Evolutionary conservation across 2,329 filamentous ascomycete species (phyloP).

Genomic region (Leptodontidium sp.): DNA sequence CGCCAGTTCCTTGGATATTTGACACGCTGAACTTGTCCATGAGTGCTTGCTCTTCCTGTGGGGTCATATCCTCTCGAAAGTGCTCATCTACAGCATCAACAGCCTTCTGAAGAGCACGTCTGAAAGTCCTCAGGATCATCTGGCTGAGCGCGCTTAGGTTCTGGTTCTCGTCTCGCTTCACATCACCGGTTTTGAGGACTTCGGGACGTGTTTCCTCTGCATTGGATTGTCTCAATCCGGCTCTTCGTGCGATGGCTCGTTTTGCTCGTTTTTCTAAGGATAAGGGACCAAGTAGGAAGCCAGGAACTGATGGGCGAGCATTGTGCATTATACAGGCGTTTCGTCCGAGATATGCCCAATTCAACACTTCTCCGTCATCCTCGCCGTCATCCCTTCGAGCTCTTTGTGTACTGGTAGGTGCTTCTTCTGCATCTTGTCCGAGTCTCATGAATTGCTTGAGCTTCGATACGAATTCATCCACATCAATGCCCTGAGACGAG

Average conservation of each 20-base stretch:
- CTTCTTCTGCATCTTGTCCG: slow-evolving; percentile 63
- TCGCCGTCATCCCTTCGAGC: slow-evolving; percentile 65
- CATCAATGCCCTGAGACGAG: slow-evolving; percentile 77
- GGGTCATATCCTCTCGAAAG: slow-evolving; percentile 56
- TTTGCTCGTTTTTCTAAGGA: slow-evolving; percentile 87
- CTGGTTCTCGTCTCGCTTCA: slow-evolving; percentile 77
- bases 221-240: slow-evolving; percentile 70
- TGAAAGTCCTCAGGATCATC: slow-evolving; percentile 65
- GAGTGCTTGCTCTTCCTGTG: slow-evolving; percentile 56
- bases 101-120: background rate
- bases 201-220: slow-evolving; percentile 78
- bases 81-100: slow-evolving; percentile 47
- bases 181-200: slow-evolving; percentile 76
- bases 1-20: slow-evolving; percentile 60
- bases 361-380: slow-evolving; percentile 78
- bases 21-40: slow-evolving; percentile 73
- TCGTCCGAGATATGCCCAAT: slow-evolving; percentile 86
- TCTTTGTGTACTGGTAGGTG: slow-evolving; percentile 53
- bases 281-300: slow-evolving; percentile 87
- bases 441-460: slow-evolving; percentile 86
- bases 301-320: slow-evolving; percentile 76
- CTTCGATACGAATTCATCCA: slow-evolving; percentile 92
- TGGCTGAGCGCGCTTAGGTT: slow-evolving; percentile 81
- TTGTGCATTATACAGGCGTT: slow-evolving; percentile 79
- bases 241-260: slow-evolving; percentile 73